A percentile compares a stretch with the other conserved stretches of the same genome.
Conservation (phyloP, 768 basidiomycete species). For the Psilocybe cyanescens region DNA sequence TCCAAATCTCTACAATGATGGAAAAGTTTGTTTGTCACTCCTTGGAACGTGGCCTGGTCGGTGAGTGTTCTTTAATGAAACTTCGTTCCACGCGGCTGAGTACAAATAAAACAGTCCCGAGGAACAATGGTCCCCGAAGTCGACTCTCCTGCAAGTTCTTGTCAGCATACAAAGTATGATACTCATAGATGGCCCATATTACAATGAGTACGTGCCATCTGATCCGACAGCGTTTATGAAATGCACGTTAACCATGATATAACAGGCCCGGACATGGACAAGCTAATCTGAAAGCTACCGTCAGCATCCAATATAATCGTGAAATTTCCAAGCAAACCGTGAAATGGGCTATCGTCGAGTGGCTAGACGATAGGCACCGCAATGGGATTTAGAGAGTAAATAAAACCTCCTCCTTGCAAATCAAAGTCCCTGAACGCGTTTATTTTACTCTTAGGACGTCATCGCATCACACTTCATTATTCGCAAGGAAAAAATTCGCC, state of each 20-base stretch:
- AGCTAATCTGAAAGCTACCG: slow-evolving; percentile 35
- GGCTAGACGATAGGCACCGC: slow-evolving; percentile 47
- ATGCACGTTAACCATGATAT: slow-evolving; percentile 1
- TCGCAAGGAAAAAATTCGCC: slow-evolving; percentile 41
- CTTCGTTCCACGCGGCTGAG: not conserved
- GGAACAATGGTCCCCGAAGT: slow-evolving; percentile 51
- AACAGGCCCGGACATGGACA: slow-evolving; percentile 51
- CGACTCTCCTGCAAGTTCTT: slow-evolving; percentile 59
- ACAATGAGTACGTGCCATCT: slow-evolving; percentile 51
- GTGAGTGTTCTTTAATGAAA: slow-evolving; percentile 27
- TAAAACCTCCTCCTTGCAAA: slow-evolving; percentile 2
- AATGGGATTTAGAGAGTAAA: slow-evolving; percentile 51
- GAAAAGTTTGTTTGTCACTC: slow-evolving; percentile 58
- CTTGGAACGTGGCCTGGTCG: slow-evolving; percentile 60
- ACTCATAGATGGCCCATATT: slow-evolving; percentile 55
- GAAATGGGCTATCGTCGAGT: slow-evolving; percentile 57
- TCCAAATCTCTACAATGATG: slow-evolving; percentile 53
- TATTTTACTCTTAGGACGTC: slow-evolving; percentile 41
- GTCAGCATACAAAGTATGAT: slow-evolving; percentile 67
- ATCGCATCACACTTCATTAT: slow-evolving; percentile 52
- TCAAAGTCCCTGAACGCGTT: slow-evolving; percentile 1
- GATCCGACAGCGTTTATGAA: slow-evolving; percentile 1
- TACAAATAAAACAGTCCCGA: slow-evolving; percentile 28
- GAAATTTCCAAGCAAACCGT: slow-evolving; percentile 46
- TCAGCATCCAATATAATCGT: slow-evolving; percentile 51